These are phyloP conservation scores for Evansstolkia leycettana DNA, from an alignment of 495 filamentous ascomycete species.

Conservation along the genomic window DNA sequence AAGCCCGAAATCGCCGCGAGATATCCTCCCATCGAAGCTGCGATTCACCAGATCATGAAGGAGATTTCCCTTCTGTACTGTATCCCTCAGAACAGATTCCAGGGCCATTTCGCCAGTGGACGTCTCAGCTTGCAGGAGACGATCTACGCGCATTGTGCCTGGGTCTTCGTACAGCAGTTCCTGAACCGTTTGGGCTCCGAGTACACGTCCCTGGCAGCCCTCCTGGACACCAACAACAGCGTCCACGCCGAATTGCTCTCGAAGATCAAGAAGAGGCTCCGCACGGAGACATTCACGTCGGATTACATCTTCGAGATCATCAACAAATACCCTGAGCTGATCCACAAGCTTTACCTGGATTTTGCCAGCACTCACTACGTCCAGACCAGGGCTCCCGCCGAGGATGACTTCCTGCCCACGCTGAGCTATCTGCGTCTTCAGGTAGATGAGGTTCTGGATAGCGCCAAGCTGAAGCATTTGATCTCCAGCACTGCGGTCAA, in stretches of 20 bases:
- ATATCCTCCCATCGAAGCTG: conserved; percentile 74
- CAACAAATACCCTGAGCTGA: conserved; percentile 74
- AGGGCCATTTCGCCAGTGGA: conserved; percentile 77
- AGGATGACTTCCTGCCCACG: conserved; percentile 71
- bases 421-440: conserved; percentile 64
- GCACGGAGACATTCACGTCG: conserved; percentile 92
- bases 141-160: conserved; percentile 91
- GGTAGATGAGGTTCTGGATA: conserved; percentile 64
- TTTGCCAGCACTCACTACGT: conserved; percentile 89
- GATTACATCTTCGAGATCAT: conserved; percentile 98
- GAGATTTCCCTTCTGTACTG: conserved; percentile 95
- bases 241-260: conserved; percentile 81
- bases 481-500: conserved; percentile 75
- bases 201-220: conserved; percentile 73
- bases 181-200: conserved; percentile 88
- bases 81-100: conserved; percentile 92
- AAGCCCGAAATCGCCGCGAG: conserved; percentile 36
- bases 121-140: conserved; percentile 90
- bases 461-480: conserved; percentile 62
- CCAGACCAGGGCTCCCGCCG: conserved; percentile 54
- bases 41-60: conserved; percentile 98
- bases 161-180: conserved; percentile 96
- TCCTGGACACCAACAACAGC: conserved; percentile 69
- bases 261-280: conserved; percentile 89
- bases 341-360: conserved; percentile 78